Base-by-base conservation (phyloP, 1,139 yeast genomes). In the Blastobotrys capitulatus region DNA sequence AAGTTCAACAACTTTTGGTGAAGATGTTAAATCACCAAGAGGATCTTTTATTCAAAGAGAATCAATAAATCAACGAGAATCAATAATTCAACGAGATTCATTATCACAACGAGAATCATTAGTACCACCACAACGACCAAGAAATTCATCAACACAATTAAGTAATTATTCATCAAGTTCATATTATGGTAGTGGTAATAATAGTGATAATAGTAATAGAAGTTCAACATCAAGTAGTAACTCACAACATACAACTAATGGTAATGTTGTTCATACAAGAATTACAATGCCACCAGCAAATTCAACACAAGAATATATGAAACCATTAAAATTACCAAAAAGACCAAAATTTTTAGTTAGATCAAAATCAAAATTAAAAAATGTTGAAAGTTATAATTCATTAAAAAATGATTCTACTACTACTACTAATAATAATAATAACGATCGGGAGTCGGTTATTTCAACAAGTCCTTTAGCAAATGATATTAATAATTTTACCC, bases 1-100 rank as follows among this genome's bases (percentile, higher is more conserved):
- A 4, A 50, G 45, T 13, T 41, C 49, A 7, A 42, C 52, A 2
- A 43, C 46, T 13, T 51, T 51, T 42, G 42, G 45, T 16, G 42
- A 41, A 5, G 43, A 47, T 34, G 27, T 8, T 43, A 39, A 10
- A 13, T 34, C 15, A 6, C 29, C 20, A 25, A 38, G 15, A 8
- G 15, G 8, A 34, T 15, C 10, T 9, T 18, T 6, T 5, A 9
- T 2, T 5, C 38, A 12, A 36, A 9, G 15, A 20, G n/a, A 8
- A 6, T 7, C 38, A 7, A n/a, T n/a, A 22, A 22, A 7, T 22
- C 4, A 7, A 22, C 4, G 25, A 22, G 25, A 22, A 22, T 22
- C 25, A 22, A 22, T 22, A n/a, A n/a, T n/a, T n/a, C 31, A 16
- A n/a, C 22, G 32, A 29, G 9, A 13, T 29, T 29, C 32, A 12